Base-by-base conservation (phyloP, 139 green algal species). In the Coelastrella sp. region DNA sequence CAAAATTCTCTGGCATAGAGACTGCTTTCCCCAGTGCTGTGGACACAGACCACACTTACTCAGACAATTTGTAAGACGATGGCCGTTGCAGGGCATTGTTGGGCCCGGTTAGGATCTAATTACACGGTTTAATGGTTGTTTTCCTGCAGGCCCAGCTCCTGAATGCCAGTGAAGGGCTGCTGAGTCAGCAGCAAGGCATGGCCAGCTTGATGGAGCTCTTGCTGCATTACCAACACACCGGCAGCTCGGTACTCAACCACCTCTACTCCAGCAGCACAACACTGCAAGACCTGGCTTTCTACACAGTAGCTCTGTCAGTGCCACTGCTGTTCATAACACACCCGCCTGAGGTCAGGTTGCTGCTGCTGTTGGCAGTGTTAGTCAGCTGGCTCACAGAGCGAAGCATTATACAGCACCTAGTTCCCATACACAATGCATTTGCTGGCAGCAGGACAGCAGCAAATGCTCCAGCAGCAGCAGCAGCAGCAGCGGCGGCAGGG, bases 261-360 rank as follows among this genome's bases (percentile, higher is more conserved):
- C 75, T 90, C 13, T 22, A 76, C 16, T 17, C 22, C 11, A 77
- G 59, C 58, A 83, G 75, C 75, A 77, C 20, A 59, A 73, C 16
- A 0, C 14, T 75, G 2, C 23, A 82, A 5, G 86, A 90, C 58
- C 2, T 90, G 3, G 22, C 11, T 4, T 90, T 90, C 60, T 90
- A 83, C 13, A 57, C 59, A 7, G 5, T 59, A 8, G 73, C 17
- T 0, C 17, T 90, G 5, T 59, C 56, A 47, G 23, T 90, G 5
- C 86, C 86, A 17, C 59, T 90, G 58, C 23, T 90, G 14, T 90
- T 85, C 32, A 20, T 90, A 47, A 88, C 83, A 16, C 13, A 83
- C 59, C 74, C 73, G 16, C 22, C 61, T n/a, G 86, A 90, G 7
- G 61, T 66, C 5, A 32, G 75, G 23, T 23, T 90, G 16, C 73